Conservation (phyloP, 371 early-diverging fungal species). For the Ordospora pajunii region DNA sequence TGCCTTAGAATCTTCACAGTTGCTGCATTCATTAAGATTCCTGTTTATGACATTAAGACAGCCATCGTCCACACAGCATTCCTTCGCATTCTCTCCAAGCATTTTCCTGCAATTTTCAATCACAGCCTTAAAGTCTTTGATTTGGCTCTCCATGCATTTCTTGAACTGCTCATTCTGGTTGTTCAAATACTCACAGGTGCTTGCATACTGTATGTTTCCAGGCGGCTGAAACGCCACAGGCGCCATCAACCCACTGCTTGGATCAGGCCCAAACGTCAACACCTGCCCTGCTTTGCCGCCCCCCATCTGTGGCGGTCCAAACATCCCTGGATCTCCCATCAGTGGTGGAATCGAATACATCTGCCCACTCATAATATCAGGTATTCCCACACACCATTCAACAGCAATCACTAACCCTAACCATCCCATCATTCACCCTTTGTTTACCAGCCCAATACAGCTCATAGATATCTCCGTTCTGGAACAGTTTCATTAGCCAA, state of each 20-base stretch:
- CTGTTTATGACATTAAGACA: slow-evolving; percentile 4
- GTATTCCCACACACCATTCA: neutral
- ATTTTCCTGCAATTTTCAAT: slow-evolving; percentile 1
- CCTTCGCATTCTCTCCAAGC: slow-evolving; percentile 6
- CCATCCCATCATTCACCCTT: neutral
- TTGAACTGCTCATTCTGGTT: slow-evolving; percentile 3
- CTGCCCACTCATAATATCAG: neutral
- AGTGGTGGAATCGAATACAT: neutral
- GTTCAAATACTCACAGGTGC: neutral
- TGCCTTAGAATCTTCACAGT: neutral
- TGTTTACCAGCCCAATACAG: neutral
- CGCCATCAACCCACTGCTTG: neutral
- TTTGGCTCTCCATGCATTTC: neutral
- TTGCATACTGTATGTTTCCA: slow-evolving; percentile 1
- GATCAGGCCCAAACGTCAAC: neutral
- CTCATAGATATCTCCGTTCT: slow-evolving; percentile 1
- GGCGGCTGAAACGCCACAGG: neutral
- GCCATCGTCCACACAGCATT: slow-evolving; percentile 7
- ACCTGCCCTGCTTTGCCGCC: neutral
- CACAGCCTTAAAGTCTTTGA: neutral
- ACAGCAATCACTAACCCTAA: neutral
- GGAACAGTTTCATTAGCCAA: slow-evolving; percentile 3
- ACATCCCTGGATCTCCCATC: neutral
- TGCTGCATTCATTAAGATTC: neutral
- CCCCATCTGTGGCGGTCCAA: no score